Evolutionary conservation across 1,284 basidiomycete genomes (phyloP).

Genomic region (Pseudomicrostroma phylloplanum): DNA sequence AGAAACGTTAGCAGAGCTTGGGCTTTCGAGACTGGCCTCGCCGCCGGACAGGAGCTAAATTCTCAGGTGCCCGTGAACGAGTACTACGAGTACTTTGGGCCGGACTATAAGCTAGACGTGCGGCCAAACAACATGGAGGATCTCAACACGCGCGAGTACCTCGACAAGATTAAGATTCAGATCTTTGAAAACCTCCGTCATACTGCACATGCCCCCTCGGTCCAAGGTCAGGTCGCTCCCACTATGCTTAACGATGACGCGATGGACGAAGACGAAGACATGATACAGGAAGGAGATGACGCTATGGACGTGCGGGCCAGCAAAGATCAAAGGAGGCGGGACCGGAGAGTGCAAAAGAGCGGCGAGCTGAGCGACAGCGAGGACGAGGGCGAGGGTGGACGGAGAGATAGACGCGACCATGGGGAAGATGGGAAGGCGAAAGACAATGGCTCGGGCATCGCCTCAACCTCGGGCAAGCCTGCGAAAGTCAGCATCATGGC

Average conservation of each 20-base stretch:
- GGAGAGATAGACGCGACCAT: constrained; percentile 18
- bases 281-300: constrained; percentile 18
- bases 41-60: constrained; percentile 86
- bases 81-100: constrained; percentile 96
- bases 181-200: constrained; percentile 65
- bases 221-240: constrained; percentile 46
- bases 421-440: neutral
- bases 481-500: constrained; percentile 1
- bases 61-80: constrained; percentile 54
- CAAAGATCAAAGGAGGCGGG: constrained; percentile 26
- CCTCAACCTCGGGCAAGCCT: neutral
- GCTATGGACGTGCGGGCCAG: constrained; percentile 27
- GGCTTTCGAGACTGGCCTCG: constrained; percentile 96
- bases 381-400: constrained; percentile 32
- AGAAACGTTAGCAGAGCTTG: constrained; percentile 92
- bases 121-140: constrained; percentile 93
- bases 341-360: constrained; percentile 25
- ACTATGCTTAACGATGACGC: constrained; percentile 25
- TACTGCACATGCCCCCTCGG: constrained; percentile 34
- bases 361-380: constrained; percentile 36
- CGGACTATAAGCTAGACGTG: constrained; percentile 95
- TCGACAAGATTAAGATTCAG: constrained; percentile 84
- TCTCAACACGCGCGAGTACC: constrained; percentile 83
- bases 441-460: no score
- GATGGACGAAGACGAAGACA: constrained; percentile 27